Evolutionary conservation across 1,139 yeast genomes (phyloP), one percentile per base, ranked within the genome.

Genomic region (Candida sojae): DNA sequence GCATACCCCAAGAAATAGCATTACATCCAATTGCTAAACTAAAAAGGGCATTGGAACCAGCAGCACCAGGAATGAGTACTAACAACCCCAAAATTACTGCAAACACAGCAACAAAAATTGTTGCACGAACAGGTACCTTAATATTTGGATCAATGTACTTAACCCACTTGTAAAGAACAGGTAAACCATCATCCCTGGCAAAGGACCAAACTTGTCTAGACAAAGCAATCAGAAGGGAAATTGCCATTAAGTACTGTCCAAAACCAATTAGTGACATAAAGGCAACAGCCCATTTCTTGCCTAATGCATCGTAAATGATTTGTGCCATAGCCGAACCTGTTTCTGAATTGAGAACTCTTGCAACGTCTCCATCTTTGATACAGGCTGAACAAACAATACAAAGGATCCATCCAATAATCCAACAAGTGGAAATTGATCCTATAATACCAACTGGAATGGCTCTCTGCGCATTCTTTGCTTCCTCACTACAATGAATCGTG

Each of bases 401-500:
- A 52, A 86, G 76, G 39, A 77, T 62, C 68, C 79, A 84, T 11
- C 92, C 92, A 7, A 86, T 59, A 34, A 82, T 50, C 73, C 85
- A 80, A 63, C 91, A 84, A 42, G 73, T 75, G 13, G 75, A 57
- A 51, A 84, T 83, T 23, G 70, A 62, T 2, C 75, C 74, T 21
- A 68, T 56, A 25, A 71, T 85, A 32, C 90, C 92, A 38, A 79
- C 66, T 9, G 92, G 90, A 13, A 85, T 84, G 11, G 88, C 82
- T 46, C 69, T 71, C 25, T 83, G 73, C 10, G 92, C 89, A 58
- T 83, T 80, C 39, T 73, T 71, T 28, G 88, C 87, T 61, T 86
- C 92, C 63, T 86, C 93, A 28, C 84, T 75, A 79, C 84, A 80
- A 63, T 86, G 92, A 43, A 85, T 83, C 55, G 86, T 83, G 5